Conservation (phyloP, 2,329 filamentous ascomycete species). For the Xylariaceae sp. region DNA sequence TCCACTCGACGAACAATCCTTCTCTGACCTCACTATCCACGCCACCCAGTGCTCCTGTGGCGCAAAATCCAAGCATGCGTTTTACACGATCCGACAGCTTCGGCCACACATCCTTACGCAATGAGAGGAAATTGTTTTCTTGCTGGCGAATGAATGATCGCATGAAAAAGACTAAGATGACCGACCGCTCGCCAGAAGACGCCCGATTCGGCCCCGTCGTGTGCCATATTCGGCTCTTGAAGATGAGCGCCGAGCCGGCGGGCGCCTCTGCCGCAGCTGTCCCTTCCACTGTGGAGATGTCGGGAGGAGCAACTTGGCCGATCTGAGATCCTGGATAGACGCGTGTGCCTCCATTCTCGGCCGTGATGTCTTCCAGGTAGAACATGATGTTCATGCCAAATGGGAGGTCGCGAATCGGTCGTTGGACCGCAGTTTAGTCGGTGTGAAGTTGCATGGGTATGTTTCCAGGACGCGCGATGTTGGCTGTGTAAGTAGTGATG, state of each 20-base stretch:
- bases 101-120: slow-evolving; percentile 26
- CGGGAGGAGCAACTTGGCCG: slow-evolving; percentile 20
- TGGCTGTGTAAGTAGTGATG: slow-evolving; percentile 29
- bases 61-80: slow-evolving; percentile 21
- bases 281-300: slow-evolving; percentile 22
- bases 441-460: slow-evolving; percentile 27
- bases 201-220: slow-evolving; percentile 26
- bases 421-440: slow-evolving; percentile 26
- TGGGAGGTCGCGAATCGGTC: slow-evolving; percentile 21
- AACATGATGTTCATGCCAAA: slow-evolving; percentile 25
- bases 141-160: slow-evolving; percentile 29
- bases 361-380: slow-evolving; percentile 31
- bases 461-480: slow-evolving; percentile 27
- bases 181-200: slow-evolving; percentile 19
- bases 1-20: slow-evolving; percentile 16
- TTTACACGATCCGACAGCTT: slow-evolving; percentile 25
- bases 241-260: slow-evolving; percentile 25
- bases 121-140: slow-evolving; percentile 29
- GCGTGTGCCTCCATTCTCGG: slow-evolving; percentile 29
- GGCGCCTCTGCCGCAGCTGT: slow-evolving; percentile 24
- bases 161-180: slow-evolving; percentile 30
- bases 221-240: slow-evolving; percentile 29
- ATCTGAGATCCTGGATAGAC: slow-evolving; percentile 25
- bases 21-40: slow-evolving; percentile 22
- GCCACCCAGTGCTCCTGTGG: slow-evolving; percentile 22